Evolutionary conservation across 1,139 yeast species (phyloP).

Genomic region (Taphrina sp.): DNA sequence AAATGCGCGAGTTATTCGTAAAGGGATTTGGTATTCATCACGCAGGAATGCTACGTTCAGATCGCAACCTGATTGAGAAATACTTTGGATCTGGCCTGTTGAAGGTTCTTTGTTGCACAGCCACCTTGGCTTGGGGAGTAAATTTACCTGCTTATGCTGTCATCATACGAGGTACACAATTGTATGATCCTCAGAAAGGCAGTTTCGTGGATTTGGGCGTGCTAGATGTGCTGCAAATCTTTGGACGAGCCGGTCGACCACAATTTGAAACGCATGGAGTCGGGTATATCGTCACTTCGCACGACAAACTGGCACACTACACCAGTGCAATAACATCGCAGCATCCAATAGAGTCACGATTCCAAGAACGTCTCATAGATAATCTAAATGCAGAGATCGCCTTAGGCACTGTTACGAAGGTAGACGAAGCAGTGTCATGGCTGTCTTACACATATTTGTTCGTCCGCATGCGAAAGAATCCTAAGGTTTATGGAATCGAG

Average conservation of each 20-base stretch:
- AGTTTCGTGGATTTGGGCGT: constrained; percentile 91
- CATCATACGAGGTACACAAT: constrained; percentile 92
- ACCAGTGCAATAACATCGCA: constrained; percentile 85
- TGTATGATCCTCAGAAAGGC: constrained; percentile 91
- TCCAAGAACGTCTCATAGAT: constrained; percentile 76
- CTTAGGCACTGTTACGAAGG: constrained; percentile 88
- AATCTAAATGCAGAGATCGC: constrained; percentile 95
- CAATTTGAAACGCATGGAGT: constrained; percentile 91
- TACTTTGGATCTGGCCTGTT: constrained; percentile 84
- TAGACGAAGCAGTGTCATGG: constrained; percentile 96
- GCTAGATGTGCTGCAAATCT: constrained; percentile 94
- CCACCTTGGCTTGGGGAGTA: constrained; percentile 99
- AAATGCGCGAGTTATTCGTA: constrained; percentile 73
- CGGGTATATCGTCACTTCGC: constrained; percentile 82
- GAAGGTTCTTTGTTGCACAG: constrained; percentile 90
- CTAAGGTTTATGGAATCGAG: constrained; percentile 87
- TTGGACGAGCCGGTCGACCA: constrained; percentile 99
- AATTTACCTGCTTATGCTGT: constrained; percentile 98
- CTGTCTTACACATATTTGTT: constrained; percentile 91
- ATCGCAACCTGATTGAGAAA: constrained; percentile 83
- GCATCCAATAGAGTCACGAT: constrained; percentile 89
- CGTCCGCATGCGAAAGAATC: constrained; percentile 92
- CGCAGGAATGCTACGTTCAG: constrained; percentile 94
- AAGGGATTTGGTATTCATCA: constrained; percentile 92
- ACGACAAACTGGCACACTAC: constrained; percentile 80